These are phyloP conservation scores for Meyerozyma elateridarum DNA, from an alignment of 1,139 yeast species.

Conservation along the genomic window DNA sequence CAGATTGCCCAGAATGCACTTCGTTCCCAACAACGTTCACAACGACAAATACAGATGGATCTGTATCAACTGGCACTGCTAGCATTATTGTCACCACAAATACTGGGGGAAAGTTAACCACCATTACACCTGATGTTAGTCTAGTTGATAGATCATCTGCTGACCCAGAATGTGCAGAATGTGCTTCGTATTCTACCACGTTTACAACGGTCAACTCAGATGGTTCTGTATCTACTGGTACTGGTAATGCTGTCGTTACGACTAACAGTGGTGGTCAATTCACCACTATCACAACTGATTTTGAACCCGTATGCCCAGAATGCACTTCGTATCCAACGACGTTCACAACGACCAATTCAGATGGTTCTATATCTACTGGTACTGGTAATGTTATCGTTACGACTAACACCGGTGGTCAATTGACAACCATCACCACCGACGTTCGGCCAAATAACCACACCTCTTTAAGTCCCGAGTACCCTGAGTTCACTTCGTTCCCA, in stretches of 20 bases:
- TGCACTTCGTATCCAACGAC: conserved; percentile 8
- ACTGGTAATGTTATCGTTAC: conserved; percentile 7
- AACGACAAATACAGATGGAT: conserved; percentile 5
- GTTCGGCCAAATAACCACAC: conserved; percentile 1
- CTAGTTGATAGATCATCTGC: background rate
- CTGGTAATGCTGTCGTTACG: conserved; percentile 1
- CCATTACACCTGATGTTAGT: background rate
- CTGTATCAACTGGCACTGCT: conserved; percentile 3
- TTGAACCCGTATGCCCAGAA: background rate
- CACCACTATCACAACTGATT: background rate
- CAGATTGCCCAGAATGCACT: background rate
- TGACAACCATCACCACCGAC: background rate
- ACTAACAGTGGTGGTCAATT: conserved; percentile 2
- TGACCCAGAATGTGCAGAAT: background rate
- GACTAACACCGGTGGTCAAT: conserved; percentile 1
- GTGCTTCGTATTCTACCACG: conserved; percentile 4
- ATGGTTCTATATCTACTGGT: background rate
- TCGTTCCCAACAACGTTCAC: conserved; percentile 3
- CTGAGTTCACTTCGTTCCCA: background rate
- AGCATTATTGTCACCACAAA: conserved; percentile 3
- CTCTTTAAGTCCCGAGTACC: background rate
- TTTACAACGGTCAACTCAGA: conserved; percentile 3
- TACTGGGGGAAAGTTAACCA: conserved; percentile 1
- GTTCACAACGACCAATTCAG: background rate
- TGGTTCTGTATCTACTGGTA: conserved; percentile 3